Evolutionary conservation across 768 basidiomycete species (phyloP).

Genomic region (Phlegmacium glaucopus): DNA sequence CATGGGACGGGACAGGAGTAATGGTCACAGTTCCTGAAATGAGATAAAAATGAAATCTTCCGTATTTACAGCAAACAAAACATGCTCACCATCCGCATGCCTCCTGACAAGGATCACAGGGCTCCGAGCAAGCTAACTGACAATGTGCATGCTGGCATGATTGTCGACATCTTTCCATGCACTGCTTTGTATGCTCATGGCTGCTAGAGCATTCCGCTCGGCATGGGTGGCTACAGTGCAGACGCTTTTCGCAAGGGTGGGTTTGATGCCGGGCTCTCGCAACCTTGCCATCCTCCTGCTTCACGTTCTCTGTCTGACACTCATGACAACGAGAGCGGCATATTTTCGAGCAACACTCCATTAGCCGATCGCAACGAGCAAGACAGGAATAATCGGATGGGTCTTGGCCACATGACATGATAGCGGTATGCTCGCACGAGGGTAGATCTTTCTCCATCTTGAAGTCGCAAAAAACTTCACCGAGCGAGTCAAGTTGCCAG

Average conservation of each 20-base stretch:
- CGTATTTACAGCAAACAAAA: background rate
- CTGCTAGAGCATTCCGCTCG: conserved; percentile 41
- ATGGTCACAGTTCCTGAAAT: conserved; percentile 51
- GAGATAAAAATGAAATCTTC: background rate
- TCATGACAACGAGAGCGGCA: conserved; percentile 48
- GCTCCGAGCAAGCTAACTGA: conserved; percentile 40
- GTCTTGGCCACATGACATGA: conserved; percentile 46
- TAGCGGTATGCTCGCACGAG: conserved; percentile 50
- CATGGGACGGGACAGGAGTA: conserved; percentile 57
- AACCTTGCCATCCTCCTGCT: background rate
- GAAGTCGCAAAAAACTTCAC: conserved; percentile 38
- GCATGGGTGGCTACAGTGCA: conserved; percentile 60
- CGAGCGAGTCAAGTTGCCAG: conserved; percentile 40
- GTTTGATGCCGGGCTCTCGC: conserved; percentile 21
- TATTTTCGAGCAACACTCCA: conserved; percentile 50
- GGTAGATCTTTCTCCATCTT: conserved; percentile 42
- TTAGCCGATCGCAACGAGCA: conserved; percentile 36
- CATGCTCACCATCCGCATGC: conserved; percentile 48
- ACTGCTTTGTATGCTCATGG: conserved; percentile 47
- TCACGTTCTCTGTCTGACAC: conserved; percentile 38
- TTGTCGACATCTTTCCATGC: conserved; percentile 48
- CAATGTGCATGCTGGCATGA: conserved; percentile 53
- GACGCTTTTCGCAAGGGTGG: conserved; percentile 48
- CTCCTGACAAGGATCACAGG: conserved; percentile 63
- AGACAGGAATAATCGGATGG: conserved; percentile 36